Evolutionary conservation across 345 rosid species (phyloP).

Genomic region (Adansonia digitata): DNA sequence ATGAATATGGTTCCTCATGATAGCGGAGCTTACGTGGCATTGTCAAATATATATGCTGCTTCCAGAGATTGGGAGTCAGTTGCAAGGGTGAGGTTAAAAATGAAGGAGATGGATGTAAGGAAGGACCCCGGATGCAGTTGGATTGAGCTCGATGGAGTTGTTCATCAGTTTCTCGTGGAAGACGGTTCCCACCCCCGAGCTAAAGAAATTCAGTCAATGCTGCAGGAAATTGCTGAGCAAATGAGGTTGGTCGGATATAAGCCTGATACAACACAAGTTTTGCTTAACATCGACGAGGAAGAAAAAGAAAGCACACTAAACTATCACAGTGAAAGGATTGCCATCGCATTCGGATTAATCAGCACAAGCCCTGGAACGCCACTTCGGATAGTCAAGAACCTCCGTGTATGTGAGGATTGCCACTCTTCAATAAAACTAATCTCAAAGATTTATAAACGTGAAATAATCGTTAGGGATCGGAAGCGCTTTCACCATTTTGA

Average conservation of each 20-base stretch:
- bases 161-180: conserved; percentile 63
- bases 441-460: conserved; percentile 46
- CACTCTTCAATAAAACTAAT: conserved; percentile 61
- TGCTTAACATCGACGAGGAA: conserved; percentile 52
- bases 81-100: conserved; percentile 50
- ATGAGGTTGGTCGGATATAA: conserved; percentile 44
- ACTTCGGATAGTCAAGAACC: conserved; percentile 56
- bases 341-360: conserved; percentile 58
- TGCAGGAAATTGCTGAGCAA: conserved; percentile 37
- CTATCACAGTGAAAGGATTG: conserved; percentile 72
- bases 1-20: conserved; percentile 57
- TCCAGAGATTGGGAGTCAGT: conserved; percentile 58
- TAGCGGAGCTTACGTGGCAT: conserved; percentile 65
- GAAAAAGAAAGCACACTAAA: conserved; percentile 45
- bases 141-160: conserved; percentile 54
- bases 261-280: conserved; percentile 47
- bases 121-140: conserved; percentile 79
- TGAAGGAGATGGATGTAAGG: conserved; percentile 61
- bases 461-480: conserved; percentile 52
- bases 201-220: conserved; percentile 43
- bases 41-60: conserved; percentile 63
- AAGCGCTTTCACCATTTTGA: conserved; percentile 70
- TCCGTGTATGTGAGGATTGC: conserved; percentile 66
- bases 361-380: conserved; percentile 44
- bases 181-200: conserved; percentile 57